These are phyloP conservation scores for Symbiodinium natans DNA, from an alignment of 73 alveolate genomes.

Conservation along the genomic window DNA sequence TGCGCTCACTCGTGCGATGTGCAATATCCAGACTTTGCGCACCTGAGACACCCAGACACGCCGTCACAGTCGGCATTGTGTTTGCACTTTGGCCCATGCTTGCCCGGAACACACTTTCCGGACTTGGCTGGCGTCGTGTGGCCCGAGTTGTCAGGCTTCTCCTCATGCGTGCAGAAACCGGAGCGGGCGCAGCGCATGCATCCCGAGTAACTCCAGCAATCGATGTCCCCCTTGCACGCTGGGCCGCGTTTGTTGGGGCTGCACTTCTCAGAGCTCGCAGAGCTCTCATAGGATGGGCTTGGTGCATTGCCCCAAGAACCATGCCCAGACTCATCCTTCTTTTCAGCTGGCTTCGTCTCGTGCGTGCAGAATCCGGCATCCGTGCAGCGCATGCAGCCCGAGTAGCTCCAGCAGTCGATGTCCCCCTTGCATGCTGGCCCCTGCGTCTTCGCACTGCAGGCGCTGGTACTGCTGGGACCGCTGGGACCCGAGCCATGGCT, in stretches of 20 bases:
- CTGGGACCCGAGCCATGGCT: no score
- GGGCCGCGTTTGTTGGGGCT: background rate
- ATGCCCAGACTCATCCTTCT: no score
- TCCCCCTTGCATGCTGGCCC: background rate
- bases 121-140: background rate
- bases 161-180: background rate
- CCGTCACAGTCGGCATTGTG: background rate
- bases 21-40: background rate
- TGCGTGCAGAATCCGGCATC: background rate
- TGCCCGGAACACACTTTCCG: conserved; percentile 11
- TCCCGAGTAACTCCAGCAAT: conserved; percentile 3
- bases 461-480: background rate
- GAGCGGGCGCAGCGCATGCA: background rate
- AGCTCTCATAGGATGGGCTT: no score
- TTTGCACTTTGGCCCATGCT: conserved; percentile 18
- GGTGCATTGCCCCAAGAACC: no score
- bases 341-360: no score
- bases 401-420: background rate
- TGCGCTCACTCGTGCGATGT: conserved; percentile 11
- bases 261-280: no score
- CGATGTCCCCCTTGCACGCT: background rate
- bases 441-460: background rate
- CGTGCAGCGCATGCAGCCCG: background rate
- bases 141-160: background rate
- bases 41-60: background rate